Evolutionary conservation across 108 stramenopile genomes (phyloP).

Genomic region (Parietichytrium sp.): DNA sequence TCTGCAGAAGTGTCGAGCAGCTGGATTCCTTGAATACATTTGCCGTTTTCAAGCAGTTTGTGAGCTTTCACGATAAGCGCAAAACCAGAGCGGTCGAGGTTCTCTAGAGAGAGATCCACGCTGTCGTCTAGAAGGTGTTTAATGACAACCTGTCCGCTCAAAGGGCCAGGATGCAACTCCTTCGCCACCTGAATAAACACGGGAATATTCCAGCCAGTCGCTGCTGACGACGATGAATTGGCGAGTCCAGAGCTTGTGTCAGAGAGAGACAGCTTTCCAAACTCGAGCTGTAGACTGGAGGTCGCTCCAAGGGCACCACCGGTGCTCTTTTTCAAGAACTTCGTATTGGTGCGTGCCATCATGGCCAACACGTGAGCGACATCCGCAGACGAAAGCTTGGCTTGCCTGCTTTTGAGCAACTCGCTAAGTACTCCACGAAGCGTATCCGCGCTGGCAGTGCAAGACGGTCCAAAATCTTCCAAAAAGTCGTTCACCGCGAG

Average conservation of each 20-base stretch:
- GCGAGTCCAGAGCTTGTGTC: not conserved
- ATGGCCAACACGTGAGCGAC: not conserved
- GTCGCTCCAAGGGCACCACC: not conserved
- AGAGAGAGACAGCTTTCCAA: not conserved
- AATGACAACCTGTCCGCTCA: not conserved
- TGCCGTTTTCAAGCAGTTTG: slow-evolving; percentile 22
- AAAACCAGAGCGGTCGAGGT: slow-evolving; percentile 5
- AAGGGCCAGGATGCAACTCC: not conserved
- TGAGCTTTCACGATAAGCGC: not conserved
- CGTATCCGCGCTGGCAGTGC: slow-evolving; percentile 19
- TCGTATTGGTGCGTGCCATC: slow-evolving; percentile 23
- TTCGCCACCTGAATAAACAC: not conserved
- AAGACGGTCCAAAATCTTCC: slow-evolving; percentile 16
- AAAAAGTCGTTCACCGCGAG: not conserved
- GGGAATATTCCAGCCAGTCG: not conserved
- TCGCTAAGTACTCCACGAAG: not conserved
- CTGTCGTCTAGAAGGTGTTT: not conserved
- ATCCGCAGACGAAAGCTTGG: not conserved
- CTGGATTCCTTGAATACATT: not conserved
- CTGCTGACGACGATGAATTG: not conserved
- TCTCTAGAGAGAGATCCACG: not conserved
- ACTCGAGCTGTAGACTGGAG: not conserved
- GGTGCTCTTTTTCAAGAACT: not conserved
- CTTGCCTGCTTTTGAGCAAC: not conserved
- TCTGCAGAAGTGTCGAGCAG: not conserved